These are phyloP conservation scores for Celoporthe dispersa DNA, from an alignment of 2,329 filamentous ascomycete species.

Conservation along the genomic window DNA sequence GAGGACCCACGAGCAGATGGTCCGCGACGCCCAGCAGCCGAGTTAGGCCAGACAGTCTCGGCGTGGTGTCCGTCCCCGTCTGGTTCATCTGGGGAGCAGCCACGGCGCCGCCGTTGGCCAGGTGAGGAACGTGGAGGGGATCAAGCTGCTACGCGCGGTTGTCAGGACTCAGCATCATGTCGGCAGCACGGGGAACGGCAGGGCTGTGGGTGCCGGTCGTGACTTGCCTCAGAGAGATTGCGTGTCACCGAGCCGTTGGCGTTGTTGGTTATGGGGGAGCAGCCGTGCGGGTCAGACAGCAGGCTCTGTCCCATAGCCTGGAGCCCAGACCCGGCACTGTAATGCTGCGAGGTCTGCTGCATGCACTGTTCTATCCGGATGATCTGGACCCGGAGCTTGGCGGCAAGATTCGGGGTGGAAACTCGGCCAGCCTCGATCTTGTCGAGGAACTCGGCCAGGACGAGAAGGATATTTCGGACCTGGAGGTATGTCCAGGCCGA, in stretches of 20 bases:
- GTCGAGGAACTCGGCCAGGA: slow-evolving; percentile 1
- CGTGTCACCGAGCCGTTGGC: no score
- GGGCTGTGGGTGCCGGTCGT: no score
- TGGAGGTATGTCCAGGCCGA: slow-evolving; percentile 8
- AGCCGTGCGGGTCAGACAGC: neutral
- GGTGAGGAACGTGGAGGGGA: no score
- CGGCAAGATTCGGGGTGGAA: neutral
- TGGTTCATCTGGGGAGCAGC: no score
- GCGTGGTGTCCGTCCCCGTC: neutral
- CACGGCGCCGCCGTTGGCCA: no score
- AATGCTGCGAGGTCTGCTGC: neutral
- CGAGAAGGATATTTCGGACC: slow-evolving; percentile 4
- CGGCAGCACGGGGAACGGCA: no score
- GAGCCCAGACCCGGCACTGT: neutral
- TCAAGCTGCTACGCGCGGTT: no score
- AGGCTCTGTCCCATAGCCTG: slow-evolving; percentile 1
- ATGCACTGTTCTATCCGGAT: neutral
- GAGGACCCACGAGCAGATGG: no score
- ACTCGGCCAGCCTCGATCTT: neutral
- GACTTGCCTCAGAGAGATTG: no score
- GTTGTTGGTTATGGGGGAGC: no score
- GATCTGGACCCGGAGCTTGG: slow-evolving; percentile 1
- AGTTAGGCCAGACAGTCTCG: slow-evolving; percentile 5
- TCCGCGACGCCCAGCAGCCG: no score
- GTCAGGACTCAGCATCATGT: no score